Evolutionary conservation across 345 rosid species (phyloP).

Genomic region (Hibiscus tridactylites): DNA sequence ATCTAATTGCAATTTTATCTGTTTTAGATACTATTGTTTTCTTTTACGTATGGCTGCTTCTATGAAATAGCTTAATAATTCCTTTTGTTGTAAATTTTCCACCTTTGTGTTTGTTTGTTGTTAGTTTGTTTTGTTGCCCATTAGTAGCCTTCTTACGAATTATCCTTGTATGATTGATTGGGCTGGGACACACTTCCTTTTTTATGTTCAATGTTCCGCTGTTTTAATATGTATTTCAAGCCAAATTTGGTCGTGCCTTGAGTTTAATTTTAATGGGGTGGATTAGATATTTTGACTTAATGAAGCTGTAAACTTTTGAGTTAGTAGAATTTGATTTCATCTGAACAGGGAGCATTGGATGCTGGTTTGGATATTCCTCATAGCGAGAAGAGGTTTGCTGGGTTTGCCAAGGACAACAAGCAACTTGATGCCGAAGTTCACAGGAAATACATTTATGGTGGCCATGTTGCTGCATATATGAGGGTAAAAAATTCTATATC

Average conservation of each 20-base stretch:
- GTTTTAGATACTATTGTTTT: neutral
- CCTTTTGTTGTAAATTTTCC: neutral
- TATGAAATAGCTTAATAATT: neutral
- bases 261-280: neutral
- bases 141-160: neutral
- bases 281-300: neutral
- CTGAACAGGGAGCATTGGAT: constrained; percentile 70
- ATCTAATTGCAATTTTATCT: neutral
- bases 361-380: constrained; percentile 90
- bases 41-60: neutral
- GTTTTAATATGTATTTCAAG: neutral
- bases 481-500: constrained; percentile 27
- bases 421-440: constrained; percentile 77
- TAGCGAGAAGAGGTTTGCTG: constrained; percentile 88
- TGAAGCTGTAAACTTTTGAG: neutral
- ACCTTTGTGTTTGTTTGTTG: neutral
- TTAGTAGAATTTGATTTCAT: neutral
- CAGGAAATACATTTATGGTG: constrained; percentile 69
- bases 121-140: neutral
- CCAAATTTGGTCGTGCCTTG: neutral
- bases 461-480: constrained; percentile 79
- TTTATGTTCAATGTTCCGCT: neutral
- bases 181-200: neutral
- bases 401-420: constrained; percentile 56
- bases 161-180: neutral